Percentiles rank a stretch among this genome's conserved stretches.
These are phyloP conservation scores for Pythium rishiriense DNA, from an alignment of 352 stramenopile genomes.

Conservation along the genomic window DNA sequence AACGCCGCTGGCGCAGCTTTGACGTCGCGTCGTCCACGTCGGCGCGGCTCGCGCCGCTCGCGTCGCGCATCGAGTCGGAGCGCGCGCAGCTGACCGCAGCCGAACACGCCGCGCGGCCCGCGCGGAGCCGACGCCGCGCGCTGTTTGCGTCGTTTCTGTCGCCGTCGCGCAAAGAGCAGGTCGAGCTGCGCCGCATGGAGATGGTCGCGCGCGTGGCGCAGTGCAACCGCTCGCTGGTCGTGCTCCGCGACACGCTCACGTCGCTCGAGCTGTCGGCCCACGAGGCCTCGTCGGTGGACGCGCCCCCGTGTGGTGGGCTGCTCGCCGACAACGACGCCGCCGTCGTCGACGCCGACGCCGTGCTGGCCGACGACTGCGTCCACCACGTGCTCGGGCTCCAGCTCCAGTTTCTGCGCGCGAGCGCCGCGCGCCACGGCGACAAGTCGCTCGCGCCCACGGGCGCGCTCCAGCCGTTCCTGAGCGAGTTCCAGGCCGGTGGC, in stretches of 20 bases:
- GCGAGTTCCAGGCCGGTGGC: constrained; percentile 28
- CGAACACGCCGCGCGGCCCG: constrained; percentile 40
- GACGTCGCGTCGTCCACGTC: constrained; percentile 37
- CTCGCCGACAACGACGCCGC: neutral
- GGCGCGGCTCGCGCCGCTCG: constrained; percentile 35
- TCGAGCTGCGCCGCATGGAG: constrained; percentile 69
- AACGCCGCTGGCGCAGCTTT: constrained; percentile 68
- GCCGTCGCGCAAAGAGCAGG: constrained; percentile 52
- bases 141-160: constrained; percentile 58
- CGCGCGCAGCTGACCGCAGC: constrained; percentile 45
- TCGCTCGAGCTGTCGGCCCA: constrained; percentile 38
- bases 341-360: constrained; percentile 45
- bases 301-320: too few relatives aligned
- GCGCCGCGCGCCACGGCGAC: constrained; percentile 49
- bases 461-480: constrained; percentile 42
- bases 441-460: constrained; percentile 29
- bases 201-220: constrained; percentile 66
- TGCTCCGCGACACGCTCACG: constrained; percentile 42
- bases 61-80: constrained; percentile 46
- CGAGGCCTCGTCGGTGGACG: too few relatives aligned
- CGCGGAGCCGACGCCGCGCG: constrained; percentile 39
- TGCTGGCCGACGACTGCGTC: constrained; percentile 62
- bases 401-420: constrained; percentile 50
- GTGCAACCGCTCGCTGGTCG: constrained; percentile 56
- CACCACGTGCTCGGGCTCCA: constrained; percentile 63